Conservation (phyloP, 805 yeast species). For the Candida maesae region DNA sequence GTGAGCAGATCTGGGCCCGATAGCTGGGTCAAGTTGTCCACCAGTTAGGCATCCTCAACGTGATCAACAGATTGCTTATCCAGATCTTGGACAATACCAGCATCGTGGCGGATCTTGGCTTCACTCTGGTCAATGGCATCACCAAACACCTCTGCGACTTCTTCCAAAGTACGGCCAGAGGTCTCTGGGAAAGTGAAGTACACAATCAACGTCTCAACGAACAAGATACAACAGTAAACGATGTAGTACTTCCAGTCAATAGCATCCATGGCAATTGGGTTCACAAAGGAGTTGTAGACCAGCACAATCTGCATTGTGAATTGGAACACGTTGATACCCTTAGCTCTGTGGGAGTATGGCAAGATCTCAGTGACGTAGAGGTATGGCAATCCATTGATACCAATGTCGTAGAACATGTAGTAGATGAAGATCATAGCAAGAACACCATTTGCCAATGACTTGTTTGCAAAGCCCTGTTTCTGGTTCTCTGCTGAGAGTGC, state of each 20-base stretch:
- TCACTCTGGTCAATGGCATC: conserved; percentile 12
- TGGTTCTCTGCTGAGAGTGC: conserved; percentile 41
- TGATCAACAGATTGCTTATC: too few species aligned
- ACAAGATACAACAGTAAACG: conserved; percentile 30
- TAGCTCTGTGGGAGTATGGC: conserved; percentile 29
- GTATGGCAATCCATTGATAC: conserved; percentile 42
- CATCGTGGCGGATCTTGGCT: background rate
- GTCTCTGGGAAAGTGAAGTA: conserved; percentile 32
- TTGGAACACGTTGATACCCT: conserved; percentile 22
- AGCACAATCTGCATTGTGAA: conserved; percentile 18
- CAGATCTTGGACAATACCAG: too few species aligned
- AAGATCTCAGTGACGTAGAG: conserved; percentile 40
- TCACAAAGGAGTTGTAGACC: conserved; percentile 31
- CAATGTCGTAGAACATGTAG: conserved; percentile 37
- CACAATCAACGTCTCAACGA: conserved; percentile 28
- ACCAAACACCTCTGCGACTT: conserved; percentile 31
- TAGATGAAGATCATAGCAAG: conserved; percentile 44
- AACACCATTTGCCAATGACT: conserved; percentile 28
- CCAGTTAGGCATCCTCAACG: background rate
- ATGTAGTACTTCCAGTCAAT: conserved; percentile 34
- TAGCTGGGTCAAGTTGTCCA: too few species aligned
- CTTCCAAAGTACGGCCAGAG: conserved; percentile 33
- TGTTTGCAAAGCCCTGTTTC: conserved; percentile 36
- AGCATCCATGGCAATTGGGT: conserved; percentile 34
- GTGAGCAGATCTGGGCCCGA: too few species aligned